Evolutionary conservation across 805 yeast genomes (phyloP).

Genomic region (Kazachstania viticola): DNA sequence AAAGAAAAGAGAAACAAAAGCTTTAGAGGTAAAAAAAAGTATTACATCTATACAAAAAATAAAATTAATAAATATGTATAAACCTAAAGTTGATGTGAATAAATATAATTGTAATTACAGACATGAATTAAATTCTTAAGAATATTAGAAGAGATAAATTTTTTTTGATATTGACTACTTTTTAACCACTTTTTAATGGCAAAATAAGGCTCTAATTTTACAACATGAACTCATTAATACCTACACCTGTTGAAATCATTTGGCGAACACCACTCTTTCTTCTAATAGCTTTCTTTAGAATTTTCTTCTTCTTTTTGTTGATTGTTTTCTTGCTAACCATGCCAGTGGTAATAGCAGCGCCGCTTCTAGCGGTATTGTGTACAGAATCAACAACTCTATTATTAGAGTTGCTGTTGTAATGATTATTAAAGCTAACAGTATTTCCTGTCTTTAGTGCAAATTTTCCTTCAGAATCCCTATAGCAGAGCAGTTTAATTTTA

Average conservation of each 20-base stretch:
- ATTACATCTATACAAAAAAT: no score
- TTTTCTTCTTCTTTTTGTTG: conserved; percentile 4
- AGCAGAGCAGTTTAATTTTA: conserved; percentile 19
- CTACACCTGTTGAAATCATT: conserved; percentile 26
- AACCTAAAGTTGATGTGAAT: no score
- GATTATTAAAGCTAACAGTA: neutral
- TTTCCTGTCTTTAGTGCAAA: conserved; percentile 17
- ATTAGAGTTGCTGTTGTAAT: neutral
- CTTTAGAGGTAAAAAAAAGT: no score
- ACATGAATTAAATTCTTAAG: no score
- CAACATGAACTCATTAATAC: conserved; percentile 26
- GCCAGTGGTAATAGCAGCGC: conserved; percentile 4
- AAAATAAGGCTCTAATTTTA: no score
- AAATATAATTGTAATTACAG: no score
- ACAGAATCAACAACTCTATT: neutral
- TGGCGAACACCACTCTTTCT: conserved; percentile 25
- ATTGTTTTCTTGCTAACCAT: conserved; percentile 4
- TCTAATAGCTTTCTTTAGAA: conserved; percentile 15
- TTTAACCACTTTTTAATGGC: no score
- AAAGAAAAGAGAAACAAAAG: no score
- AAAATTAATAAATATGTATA: no score
- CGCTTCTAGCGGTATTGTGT: neutral
- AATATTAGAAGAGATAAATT: no score
- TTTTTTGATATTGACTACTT: no score
- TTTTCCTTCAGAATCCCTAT: conserved; percentile 24